Percentiles rank a stretch among this genome's conserved stretches.
Conservation (phyloP, 352 stramenopile genomes). For the Thalassiosira livingstoniorum region DNA sequence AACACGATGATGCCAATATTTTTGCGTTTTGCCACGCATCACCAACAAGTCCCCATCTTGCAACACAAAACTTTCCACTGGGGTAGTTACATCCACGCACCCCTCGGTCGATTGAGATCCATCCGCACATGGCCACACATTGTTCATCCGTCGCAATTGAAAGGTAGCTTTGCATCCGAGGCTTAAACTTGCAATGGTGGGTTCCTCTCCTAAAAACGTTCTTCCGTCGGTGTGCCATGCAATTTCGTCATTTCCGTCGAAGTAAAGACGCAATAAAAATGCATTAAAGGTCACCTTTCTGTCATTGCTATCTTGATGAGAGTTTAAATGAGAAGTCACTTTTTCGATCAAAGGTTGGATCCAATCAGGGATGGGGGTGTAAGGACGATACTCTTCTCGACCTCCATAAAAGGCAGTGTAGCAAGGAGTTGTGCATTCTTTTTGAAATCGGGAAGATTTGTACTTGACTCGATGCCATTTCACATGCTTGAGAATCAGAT, state of each 20-base stretch:
- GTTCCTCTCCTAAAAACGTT: constrained; percentile 38
- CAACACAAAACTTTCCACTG: constrained; percentile 15
- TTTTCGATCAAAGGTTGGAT: constrained; percentile 43
- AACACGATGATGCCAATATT: constrained; percentile 53
- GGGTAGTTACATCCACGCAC: constrained; percentile 27
- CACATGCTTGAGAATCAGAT: constrained; percentile 19
- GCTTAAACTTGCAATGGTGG: constrained; percentile 44
- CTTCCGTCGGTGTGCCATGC: constrained; percentile 50
- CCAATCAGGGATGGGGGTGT: constrained; percentile 27
- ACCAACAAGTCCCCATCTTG: constrained; percentile 38
- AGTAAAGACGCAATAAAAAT: constrained; percentile 48
- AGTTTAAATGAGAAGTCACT: constrained; percentile 23
- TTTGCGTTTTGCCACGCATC: constrained; percentile 47
- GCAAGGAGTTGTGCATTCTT: constrained; percentile 44
- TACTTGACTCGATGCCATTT: constrained; percentile 53
- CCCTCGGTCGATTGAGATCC: constrained; percentile 14
- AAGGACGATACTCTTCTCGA: constrained; percentile 25
- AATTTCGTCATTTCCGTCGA: constrained; percentile 54
- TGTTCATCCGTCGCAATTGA: constrained; percentile 46
- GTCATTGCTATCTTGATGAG: neutral
- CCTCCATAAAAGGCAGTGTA: constrained; percentile 49
- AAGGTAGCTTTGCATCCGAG: constrained; percentile 46
- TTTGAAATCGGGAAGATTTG: constrained; percentile 46
- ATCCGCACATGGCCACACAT: constrained; percentile 40
- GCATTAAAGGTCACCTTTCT: constrained; percentile 40